Percentiles rank a stretch among this genome's conserved stretches.
Evolutionary conservation across 495 filamentous ascomycete genomes (phyloP).

Genomic region (Tuber melanosporum): DNA sequence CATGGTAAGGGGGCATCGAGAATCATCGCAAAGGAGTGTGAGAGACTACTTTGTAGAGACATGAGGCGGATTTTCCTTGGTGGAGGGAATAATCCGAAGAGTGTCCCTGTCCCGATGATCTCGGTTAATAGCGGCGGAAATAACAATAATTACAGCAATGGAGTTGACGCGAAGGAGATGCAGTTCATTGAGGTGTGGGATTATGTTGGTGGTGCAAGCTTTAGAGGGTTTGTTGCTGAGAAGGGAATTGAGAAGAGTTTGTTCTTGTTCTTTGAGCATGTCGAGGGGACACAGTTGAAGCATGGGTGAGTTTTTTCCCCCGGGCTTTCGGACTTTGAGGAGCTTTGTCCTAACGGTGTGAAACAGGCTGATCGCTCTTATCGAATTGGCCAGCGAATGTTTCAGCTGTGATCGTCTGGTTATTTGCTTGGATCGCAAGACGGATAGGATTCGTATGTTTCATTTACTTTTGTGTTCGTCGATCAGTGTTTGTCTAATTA

Average conservation of each 20-base stretch:
- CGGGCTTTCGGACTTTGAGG: conserved; percentile 15
- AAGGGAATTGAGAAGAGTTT: conserved; percentile 60
- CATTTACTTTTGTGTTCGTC: conserved; percentile 6
- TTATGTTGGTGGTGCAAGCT: conserved; percentile 72
- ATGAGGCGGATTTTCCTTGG: conserved; percentile 87
- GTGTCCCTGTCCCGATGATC: conserved; percentile 72
- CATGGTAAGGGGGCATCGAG: conserved; percentile 82
- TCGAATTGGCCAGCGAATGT: conserved; percentile 70
- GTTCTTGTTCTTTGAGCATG: conserved; percentile 80
- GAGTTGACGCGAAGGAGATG: conserved; percentile 43
- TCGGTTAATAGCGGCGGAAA: conserved; percentile 45
- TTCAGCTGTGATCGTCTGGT: conserved; percentile 71
- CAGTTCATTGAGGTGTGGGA: conserved; percentile 74
- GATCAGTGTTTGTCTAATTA: conserved; percentile 16
- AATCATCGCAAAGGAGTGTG: conserved; percentile 97
- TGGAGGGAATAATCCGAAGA: conserved; percentile 68
- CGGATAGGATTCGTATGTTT: conserved; percentile 44
- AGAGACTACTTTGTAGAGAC: conserved; percentile 98
- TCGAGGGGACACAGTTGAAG: conserved; percentile 70
- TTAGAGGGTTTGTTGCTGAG: conserved; percentile 72
- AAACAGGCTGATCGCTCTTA: conserved; percentile 73
- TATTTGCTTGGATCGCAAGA: conserved; percentile 69
- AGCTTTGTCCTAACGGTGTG: conserved; percentile 19
- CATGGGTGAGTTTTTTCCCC: conserved; percentile 62
- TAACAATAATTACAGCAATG: conserved; percentile 41